Percentiles rank a stretch among this genome's conserved stretches.
Conservation (phyloP, 352 stramenopile species). For the Phytopythium chamaehyphon region DNA sequence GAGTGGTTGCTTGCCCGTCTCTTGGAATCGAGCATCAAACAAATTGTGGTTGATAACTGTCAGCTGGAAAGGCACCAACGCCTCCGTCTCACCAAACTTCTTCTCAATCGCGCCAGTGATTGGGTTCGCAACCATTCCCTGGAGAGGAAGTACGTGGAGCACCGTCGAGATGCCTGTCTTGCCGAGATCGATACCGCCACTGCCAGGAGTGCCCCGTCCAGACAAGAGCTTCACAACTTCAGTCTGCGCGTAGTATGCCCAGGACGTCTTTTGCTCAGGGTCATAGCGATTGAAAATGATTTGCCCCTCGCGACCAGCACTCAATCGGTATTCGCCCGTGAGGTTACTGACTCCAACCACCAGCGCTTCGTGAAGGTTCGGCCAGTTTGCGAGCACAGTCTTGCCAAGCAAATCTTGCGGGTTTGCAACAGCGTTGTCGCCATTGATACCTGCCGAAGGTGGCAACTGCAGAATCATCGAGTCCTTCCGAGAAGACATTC, state of each 20-base stretch:
- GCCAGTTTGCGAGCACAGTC: slow-evolving; percentile 96
- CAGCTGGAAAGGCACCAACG: slow-evolving; percentile 96
- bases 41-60: slow-evolving; percentile 88
- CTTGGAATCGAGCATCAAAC: slow-evolving; percentile 94
- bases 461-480: slow-evolving; percentile 69
- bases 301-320: slow-evolving; percentile 10
- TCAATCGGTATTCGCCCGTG: slow-evolving; percentile 54
- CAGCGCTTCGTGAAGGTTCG: slow-evolving; percentile 96
- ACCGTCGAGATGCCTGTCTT: slow-evolving; percentile 60
- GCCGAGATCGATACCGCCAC: slow-evolving; percentile 92
- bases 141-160: slow-evolving; percentile 83
- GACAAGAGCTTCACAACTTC: slow-evolving; percentile 71
- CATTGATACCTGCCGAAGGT: slow-evolving; percentile 20
- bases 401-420: slow-evolving; percentile 48
- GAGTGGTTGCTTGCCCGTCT: slow-evolving; percentile 77
- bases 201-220: slow-evolving; percentile 77
- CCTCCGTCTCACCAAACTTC: slow-evolving; percentile 93
- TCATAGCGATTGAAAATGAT: slow-evolving; percentile 45
- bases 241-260: slow-evolving; percentile 58
- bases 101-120: slow-evolving; percentile 93
- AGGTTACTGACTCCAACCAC: slow-evolving; percentile 77
- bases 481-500: slow-evolving; percentile 79
- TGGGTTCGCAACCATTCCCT: slow-evolving; percentile 94
- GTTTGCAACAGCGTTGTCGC: slow-evolving; percentile 8
- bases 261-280: slow-evolving; percentile 54